Evolutionary conservation across 352 stramenopile genomes (phyloP).

Genomic region (Phytopythium oedochilum): DNA sequence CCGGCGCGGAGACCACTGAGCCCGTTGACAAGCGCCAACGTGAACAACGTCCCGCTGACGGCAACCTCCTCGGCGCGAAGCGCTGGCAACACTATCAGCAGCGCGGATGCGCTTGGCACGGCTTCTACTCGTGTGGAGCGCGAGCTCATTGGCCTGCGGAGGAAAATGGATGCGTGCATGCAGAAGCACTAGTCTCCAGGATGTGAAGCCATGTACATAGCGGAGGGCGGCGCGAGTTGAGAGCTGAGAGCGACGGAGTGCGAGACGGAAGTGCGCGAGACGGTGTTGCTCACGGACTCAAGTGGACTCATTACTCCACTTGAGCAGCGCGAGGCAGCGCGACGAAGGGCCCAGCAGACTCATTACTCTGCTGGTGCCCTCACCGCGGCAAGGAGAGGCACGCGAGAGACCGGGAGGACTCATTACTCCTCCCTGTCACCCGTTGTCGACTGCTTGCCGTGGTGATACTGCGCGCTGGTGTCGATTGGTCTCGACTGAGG

Average conservation of each 20-base stretch:
- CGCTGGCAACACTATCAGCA: neutral
- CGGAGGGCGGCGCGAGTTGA: neutral
- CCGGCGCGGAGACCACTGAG: neutral
- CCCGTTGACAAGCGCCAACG: conserved; percentile 21
- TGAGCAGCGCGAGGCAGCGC: neutral
- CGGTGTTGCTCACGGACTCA: neutral
- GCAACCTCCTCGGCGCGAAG: conserved; percentile 1
- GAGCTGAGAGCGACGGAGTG: neutral
- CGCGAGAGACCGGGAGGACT: neutral
- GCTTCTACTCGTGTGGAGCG: conserved; percentile 37
- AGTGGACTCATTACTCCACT: conserved; percentile 1
- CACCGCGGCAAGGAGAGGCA: neutral
- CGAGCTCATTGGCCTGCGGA: conserved; percentile 45
- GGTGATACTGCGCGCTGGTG: neutral
- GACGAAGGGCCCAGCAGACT: neutral
- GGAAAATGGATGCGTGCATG: conserved; percentile 61
- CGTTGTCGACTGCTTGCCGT: neutral
- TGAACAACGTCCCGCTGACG: conserved; percentile 13
- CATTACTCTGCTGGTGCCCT: neutral
- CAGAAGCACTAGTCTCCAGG: conserved; percentile 8
- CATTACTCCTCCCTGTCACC: neutral
- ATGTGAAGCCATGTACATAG: neutral
- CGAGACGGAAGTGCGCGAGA: neutral
- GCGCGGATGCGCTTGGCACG: conserved; percentile 7
- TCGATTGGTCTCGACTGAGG: neutral